Conservation (phyloP, 2,329 filamentous ascomycete species). For the Coccinonectria pachysandricola region DNA sequence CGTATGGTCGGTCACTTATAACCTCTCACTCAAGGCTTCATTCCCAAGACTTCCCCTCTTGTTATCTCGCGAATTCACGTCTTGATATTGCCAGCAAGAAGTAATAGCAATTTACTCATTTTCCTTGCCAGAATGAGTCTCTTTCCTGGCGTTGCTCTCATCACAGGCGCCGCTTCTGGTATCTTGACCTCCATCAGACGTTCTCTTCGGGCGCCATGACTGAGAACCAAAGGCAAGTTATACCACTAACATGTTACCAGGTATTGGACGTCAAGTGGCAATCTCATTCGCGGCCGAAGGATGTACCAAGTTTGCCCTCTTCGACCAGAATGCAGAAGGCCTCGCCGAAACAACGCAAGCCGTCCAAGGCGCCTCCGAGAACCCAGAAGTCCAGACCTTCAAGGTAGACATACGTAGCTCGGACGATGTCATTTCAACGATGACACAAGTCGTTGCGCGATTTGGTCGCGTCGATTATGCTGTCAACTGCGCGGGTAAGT, state of each 20-base stretch:
- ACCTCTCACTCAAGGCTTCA: no score
- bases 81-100: no score
- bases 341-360: slow-evolving; percentile 22
- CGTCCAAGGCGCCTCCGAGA: slow-evolving; percentile 1
- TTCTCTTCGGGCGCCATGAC: no score
- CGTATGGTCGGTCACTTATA: no score
- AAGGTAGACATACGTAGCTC: slow-evolving; percentile 26
- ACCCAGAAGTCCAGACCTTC: slow-evolving; percentile 11
- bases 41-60: no score
- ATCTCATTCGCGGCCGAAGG: slow-evolving; percentile 34
- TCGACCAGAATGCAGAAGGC: slow-evolving; percentile 25
- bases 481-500: slow-evolving; percentile 32
- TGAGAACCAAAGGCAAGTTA: no score
- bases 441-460: slow-evolving; percentile 21
- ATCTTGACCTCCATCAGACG: not conserved
- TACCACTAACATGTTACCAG: not conserved
- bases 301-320: slow-evolving; percentile 30
- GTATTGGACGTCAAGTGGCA: slow-evolving; percentile 19
- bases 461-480: slow-evolving; percentile 36
- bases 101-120: no score
- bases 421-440: slow-evolving; percentile 22
- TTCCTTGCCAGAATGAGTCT: slow-evolving; percentile 6
- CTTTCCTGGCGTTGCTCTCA: slow-evolving; percentile 21
- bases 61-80: no score
- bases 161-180: slow-evolving; percentile 24